These are phyloP conservation scores for Myxozyma vanderwaltii DNA, from an alignment of 805 yeast species.

Conservation along the genomic window DNA sequence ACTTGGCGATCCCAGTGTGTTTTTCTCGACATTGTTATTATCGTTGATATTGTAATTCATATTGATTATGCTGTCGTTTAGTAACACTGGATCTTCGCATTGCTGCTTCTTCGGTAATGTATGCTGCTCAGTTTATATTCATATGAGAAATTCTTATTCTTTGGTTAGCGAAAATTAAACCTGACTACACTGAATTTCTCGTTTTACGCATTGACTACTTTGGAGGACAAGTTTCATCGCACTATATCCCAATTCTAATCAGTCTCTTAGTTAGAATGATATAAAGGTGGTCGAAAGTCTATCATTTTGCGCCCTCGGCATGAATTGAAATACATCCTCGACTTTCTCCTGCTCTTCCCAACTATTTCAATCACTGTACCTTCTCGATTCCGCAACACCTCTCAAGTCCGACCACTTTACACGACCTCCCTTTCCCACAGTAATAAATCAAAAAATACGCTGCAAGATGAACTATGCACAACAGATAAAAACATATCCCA, in stretches of 20 bases:
- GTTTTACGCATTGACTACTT: background rate
- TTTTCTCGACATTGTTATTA: too few relatives aligned
- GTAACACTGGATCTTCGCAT: too few relatives aligned
- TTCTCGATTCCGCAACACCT: too few relatives aligned
- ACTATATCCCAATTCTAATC: background rate
- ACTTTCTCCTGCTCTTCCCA: background rate
- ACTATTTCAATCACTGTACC: background rate
- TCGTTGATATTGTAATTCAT: too few relatives aligned
- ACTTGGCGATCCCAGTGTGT: too few relatives aligned
- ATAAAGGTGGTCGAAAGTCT: background rate
- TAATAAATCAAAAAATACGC: background rate
- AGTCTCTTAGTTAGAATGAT: background rate
- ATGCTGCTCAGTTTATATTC: background rate
- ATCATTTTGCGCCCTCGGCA: background rate
- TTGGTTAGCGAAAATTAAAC: background rate
- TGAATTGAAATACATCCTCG: background rate
- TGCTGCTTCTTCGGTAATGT: background rate
- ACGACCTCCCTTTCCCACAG: too few relatives aligned
- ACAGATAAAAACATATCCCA: background rate
- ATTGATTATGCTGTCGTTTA: too few relatives aligned
- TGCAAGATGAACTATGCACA: background rate
- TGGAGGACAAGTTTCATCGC: background rate
- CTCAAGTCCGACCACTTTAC: too few relatives aligned
- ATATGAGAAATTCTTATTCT: background rate
- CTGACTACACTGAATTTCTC: background rate